phyloP scores from a whole-genome alignment of 192 early-diverging fungal genomes.

The Podila horticola region DNA sequence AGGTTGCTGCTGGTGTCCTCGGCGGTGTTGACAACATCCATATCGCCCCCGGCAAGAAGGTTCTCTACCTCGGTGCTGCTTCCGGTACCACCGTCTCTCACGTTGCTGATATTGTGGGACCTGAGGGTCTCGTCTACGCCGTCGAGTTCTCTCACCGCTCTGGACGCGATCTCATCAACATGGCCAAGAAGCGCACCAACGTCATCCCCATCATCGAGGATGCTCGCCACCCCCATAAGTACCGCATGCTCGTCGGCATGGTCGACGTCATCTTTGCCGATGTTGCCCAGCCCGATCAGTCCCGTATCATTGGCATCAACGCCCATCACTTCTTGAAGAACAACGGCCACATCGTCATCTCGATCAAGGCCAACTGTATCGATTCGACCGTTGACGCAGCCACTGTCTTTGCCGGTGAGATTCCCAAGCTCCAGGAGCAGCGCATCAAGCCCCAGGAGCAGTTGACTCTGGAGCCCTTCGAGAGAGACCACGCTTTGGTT shows the following conservation, averaged over 20 bases:
- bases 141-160: conserved; percentile 99
- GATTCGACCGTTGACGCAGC: conserved; percentile 98
- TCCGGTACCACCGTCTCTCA: conserved; percentile 96
- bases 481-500: conserved; percentile 98
- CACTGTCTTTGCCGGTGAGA: conserved; percentile 96
- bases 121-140: conserved; percentile 96
- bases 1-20: conserved; percentile 96
- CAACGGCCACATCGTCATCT: conserved; percentile 97
- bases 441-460: conserved; percentile 95
- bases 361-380: conserved; percentile 99
- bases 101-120: conserved; percentile 97
- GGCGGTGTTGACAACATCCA: conserved; percentile 97
- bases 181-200: conserved; percentile 99
- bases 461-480: conserved; percentile 97
- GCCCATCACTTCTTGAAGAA: conserved; percentile 98
- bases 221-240: conserved; percentile 99
- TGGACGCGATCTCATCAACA: conserved; percentile 99
- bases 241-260: conserved; percentile 99
- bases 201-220: conserved; percentile 99
- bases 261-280: conserved; percentile 99
- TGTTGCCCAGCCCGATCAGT: conserved; percentile 99
- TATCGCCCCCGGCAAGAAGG: conserved; percentile 95
- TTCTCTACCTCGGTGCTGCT: conserved; percentile 97
- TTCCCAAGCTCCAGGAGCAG: conserved; percentile 93
- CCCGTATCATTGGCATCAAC: conserved; percentile 98